These are phyloP conservation scores for Oryza officinalis DNA, from an alignment of 176 grass and related monocot genomes.

Conservation along the genomic window DNA sequence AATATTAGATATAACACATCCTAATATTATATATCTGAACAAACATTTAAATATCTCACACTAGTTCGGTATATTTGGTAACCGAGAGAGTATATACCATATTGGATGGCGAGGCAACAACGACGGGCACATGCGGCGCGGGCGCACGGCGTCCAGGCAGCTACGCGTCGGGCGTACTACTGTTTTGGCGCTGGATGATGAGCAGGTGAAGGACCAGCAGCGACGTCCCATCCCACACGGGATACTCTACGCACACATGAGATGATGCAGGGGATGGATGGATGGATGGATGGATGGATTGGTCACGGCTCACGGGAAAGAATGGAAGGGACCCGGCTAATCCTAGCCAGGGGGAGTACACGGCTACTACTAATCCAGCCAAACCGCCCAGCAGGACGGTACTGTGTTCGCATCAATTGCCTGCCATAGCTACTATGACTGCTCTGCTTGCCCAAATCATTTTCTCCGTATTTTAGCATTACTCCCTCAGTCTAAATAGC, in stretches of 20 bases:
- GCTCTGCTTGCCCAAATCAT: too few species aligned
- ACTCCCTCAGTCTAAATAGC: too few species aligned
- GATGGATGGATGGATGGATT: neutral
- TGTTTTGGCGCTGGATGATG: neutral
- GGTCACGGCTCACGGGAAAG: neutral
- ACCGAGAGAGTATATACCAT: too few species aligned
- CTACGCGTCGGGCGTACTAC: neutral
- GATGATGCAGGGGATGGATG: too few species aligned
- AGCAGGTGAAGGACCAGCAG: slow-evolving; percentile 7
- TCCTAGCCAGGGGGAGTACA: neutral
- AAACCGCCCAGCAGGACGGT: neutral
- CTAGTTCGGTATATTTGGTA: too few species aligned
- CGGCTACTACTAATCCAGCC: neutral
- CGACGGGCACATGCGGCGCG: neutral
- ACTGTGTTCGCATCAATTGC: neutral
- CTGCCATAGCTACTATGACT: too few species aligned
- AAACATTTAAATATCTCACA: too few species aligned
- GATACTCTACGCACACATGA: slow-evolving; percentile 13
- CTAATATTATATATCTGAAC: too few species aligned
- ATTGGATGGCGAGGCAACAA: neutral
- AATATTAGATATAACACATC: too few species aligned
- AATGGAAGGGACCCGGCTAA: neutral
- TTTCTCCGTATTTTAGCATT: too few species aligned
- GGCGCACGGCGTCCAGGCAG: neutral
- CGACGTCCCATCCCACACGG: slow-evolving; percentile 21